Evolutionary conservation across 2,329 filamentous ascomycete genomes (phyloP).

Genomic region (Phaeoacremonium minimum): DNA sequence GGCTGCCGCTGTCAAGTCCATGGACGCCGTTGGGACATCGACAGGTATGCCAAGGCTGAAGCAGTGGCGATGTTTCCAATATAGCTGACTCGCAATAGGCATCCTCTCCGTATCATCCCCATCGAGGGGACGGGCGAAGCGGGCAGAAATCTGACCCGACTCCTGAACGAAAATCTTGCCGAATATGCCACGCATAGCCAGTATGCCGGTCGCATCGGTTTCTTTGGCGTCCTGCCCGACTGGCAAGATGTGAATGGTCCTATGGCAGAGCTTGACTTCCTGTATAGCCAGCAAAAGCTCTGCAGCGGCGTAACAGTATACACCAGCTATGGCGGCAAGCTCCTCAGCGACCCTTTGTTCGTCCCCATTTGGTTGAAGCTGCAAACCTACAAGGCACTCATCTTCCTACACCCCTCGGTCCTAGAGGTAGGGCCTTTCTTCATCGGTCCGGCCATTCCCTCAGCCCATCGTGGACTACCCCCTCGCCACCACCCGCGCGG

Average conservation of each 20-base stretch:
- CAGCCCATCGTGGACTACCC: slow-evolving; percentile 28
- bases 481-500: slow-evolving; percentile 36
- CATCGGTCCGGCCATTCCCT: slow-evolving; percentile 11
- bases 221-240: slow-evolving; percentile 19
- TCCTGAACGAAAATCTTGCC: slow-evolving; percentile 8
- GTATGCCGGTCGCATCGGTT: slow-evolving; percentile 11
- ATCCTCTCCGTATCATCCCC: slow-evolving; percentile 9
- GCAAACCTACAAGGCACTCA: slow-evolving; percentile 15
- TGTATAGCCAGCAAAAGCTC: slow-evolving; percentile 14
- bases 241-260: slow-evolving; percentile 18
- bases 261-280: slow-evolving; percentile 15
- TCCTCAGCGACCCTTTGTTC: slow-evolving; percentile 17
- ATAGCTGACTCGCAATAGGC: too few relatives aligned
- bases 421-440: slow-evolving; percentile 9
- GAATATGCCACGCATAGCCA: slow-evolving; percentile 4
- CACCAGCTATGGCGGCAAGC: slow-evolving; percentile 16
- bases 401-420: slow-evolving; percentile 18
- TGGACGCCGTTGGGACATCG: slow-evolving; percentile 5
- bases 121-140: slow-evolving; percentile 7
- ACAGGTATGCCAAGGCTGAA: slow-evolving; percentile 5
- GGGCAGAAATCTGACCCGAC: slow-evolving; percentile 6
- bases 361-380: slow-evolving; percentile 17
- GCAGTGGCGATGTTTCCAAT: too few relatives aligned
- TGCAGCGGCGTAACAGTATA: slow-evolving; percentile 16
- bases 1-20: slow-evolving; percentile 8